Evolutionary conservation across 1,139 yeast species (phyloP).

Genomic region (Hyphopichia buzzinii): DNA sequence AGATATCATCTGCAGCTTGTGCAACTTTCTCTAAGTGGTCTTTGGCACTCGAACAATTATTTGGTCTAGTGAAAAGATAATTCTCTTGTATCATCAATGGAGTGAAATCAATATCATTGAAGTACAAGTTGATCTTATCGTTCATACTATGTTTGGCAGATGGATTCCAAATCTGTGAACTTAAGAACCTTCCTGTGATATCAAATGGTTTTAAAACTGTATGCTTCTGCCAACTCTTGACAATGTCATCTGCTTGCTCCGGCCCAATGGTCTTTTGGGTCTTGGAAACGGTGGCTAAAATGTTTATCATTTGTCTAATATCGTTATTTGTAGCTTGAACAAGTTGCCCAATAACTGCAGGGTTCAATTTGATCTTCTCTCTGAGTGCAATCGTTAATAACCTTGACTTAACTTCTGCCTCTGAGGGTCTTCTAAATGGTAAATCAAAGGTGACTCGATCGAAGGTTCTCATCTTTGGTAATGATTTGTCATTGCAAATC

Average conservation of each 20-base stretch:
- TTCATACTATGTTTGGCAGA: conserved; percentile 57
- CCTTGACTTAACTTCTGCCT: conserved; percentile 75
- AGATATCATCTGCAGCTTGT: conserved; percentile 81
- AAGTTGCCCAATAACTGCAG: conserved; percentile 76
- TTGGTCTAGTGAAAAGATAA: conserved; percentile 67
- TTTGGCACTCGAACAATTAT: conserved; percentile 29
- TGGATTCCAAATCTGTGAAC: conserved; percentile 58
- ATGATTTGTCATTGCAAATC: conserved; percentile 87
- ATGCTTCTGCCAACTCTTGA: conserved; percentile 83
- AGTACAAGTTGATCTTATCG: conserved; percentile 85
- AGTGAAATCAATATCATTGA: conserved; percentile 91
- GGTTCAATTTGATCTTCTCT: conserved; percentile 79
- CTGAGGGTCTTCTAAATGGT: conserved; percentile 86
- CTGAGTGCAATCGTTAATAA: conserved; percentile 88
- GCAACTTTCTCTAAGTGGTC: conserved; percentile 65
- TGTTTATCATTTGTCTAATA: conserved; percentile 89
- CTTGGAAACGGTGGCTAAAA: conserved; percentile 79
- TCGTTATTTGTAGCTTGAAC: conserved; percentile 87
- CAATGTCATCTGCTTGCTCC: conserved; percentile 48
- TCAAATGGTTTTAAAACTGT: conserved; percentile 92
- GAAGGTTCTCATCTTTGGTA: conserved; percentile 96
- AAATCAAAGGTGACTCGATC: conserved; percentile 82
- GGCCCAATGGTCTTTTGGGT: conserved; percentile 63
- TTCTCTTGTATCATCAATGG: conserved; percentile 97
- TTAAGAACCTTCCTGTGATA: conserved; percentile 69